Conservation (phyloP, 352 stramenopile species). For the Lagenidium sp. region DNA sequence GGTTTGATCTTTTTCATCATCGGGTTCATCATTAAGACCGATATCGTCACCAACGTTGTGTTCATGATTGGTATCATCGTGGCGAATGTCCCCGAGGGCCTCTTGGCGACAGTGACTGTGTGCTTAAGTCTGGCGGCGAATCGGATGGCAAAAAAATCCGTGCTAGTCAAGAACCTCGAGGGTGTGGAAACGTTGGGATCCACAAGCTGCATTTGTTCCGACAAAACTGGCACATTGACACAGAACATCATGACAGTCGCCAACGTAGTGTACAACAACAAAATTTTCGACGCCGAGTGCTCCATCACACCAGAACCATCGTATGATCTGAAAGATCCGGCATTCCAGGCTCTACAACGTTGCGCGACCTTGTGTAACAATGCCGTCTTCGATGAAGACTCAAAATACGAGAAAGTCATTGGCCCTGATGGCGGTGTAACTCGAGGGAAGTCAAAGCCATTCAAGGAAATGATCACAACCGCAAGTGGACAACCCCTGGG, state of each 20-base stretch:
- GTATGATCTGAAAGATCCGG: conserved; percentile 27
- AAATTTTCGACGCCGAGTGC: conserved; percentile 70
- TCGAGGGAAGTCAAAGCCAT: conserved; percentile 40
- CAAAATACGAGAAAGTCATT: conserved; percentile 64
- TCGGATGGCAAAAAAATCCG: conserved; percentile 55
- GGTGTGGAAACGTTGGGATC: conserved; percentile 77
- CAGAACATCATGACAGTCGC: conserved; percentile 87
- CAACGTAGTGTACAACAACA: conserved; percentile 64
- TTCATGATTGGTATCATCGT: conserved; percentile 96
- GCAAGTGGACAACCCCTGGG: conserved; percentile 30
- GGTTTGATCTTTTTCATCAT: conserved; percentile 42
- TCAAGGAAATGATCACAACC: conserved; percentile 43
- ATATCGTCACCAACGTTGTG: conserved; percentile 40
- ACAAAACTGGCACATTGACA: conserved; percentile 89
- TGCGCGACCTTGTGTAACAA: conserved; percentile 77
- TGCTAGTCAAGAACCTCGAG: conserved; percentile 83
- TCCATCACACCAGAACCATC: conserved; percentile 40
- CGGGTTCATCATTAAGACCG: conserved; percentile 34
- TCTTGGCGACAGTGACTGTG: conserved; percentile 77
- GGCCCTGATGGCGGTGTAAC: conserved; percentile 27
- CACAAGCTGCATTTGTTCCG: conserved; percentile 84
- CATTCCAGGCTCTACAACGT: conserved; percentile 41
- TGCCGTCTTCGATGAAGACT: conserved; percentile 69
- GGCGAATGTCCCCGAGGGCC: conserved; percentile 73
- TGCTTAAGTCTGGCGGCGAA: conserved; percentile 69